Evolutionary conservation across 2,329 filamentous ascomycete genomes (phyloP).

Genomic region (Teratosphaeria nubilosa): DNA sequence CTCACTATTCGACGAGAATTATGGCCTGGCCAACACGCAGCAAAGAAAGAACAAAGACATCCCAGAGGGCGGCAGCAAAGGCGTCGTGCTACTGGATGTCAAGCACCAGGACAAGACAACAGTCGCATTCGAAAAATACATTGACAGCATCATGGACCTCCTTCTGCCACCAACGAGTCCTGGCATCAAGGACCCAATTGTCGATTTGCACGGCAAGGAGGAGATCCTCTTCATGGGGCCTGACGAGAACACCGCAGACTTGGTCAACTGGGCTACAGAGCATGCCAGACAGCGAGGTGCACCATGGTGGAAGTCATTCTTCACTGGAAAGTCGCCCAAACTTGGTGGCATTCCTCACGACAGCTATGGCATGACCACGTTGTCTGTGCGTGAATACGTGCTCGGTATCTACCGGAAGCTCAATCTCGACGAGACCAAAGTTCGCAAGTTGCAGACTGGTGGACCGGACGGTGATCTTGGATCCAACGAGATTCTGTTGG

Average conservation of each 20-base stretch:
- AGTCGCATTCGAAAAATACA: constrained; percentile 98
- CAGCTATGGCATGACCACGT: constrained; percentile 90
- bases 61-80: constrained; percentile 94
- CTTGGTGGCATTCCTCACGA: constrained; percentile 96
- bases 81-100: constrained; percentile 87
- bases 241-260: constrained; percentile 94
- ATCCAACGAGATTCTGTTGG: constrained; percentile 93
- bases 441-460: constrained; percentile 93
- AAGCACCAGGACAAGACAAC: constrained; percentile 87
- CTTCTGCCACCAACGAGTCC: constrained; percentile 81
- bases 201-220: constrained; percentile 86
- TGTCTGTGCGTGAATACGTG: constrained; percentile 93
- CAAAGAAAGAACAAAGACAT: constrained; percentile 99
- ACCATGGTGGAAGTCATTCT: constrained; percentile 99
- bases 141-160: constrained; percentile 94
- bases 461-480: constrained; percentile 93
- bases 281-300: constrained; percentile 80
- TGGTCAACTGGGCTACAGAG: constrained; percentile 97
- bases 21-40: constrained; percentile 94
- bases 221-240: constrained; percentile 98
- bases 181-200: constrained; percentile 97
- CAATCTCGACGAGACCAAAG: constrained; percentile 71
- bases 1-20: constrained; percentile 97
- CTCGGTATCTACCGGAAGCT: constrained; percentile 96
- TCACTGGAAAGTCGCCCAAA: constrained; percentile 95